Base-by-base conservation (phyloP, 257 asterid species). In the Salvia rosmarinus region DNA sequence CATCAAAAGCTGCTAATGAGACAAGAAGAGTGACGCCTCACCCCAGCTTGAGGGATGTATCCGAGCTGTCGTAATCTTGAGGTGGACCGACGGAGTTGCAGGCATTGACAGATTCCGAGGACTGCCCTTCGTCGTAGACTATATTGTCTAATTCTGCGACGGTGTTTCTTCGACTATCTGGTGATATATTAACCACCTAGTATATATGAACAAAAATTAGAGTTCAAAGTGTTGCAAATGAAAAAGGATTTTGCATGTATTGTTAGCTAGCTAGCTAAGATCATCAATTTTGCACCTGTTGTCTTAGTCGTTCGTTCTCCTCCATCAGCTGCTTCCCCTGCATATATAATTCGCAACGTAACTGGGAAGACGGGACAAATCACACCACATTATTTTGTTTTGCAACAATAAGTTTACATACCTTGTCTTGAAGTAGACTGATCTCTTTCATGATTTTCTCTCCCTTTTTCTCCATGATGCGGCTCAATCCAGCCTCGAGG, bases 21-120 rank as follows among this genome's bases (percentile, higher is more conserved):
- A 37, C 43, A 6, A 52, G 75, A 20, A 20, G 8, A 34, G 49
- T 9, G 4, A 21, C 0, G 2, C 46, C 97, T 83, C 66, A 91
- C 97, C 95, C 95, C 65, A 91, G 81, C 78, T 85, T 87, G 62
- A 91, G 95, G 61, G 87, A 87, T 0, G 83, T 89, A 71, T 87
- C 97, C 1, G 97, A 91, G 75, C 91, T 84, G 30, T 81, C 89
- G 46, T 75, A 81, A 37, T 89, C 92, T 72, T 78, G 91, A 5
- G 89, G 88, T 77, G 86, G 89, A 14, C 88, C 87, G 13, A 4
- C 14, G 9, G 90, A 85, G 79, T 74, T 84, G 19, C 86, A 58
- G 64, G 80, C 82, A 62, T 85, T 85, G 20, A 90, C 79, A 8
- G 97, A 87, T 43, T 87, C 96, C 4, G 96, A 90, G 3, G 96